Percentiles rank a stretch among this genome's conserved stretches.
phyloP scores from a whole-genome alignment of 441 rosid genomes.

The Populus hybrid region DNA sequence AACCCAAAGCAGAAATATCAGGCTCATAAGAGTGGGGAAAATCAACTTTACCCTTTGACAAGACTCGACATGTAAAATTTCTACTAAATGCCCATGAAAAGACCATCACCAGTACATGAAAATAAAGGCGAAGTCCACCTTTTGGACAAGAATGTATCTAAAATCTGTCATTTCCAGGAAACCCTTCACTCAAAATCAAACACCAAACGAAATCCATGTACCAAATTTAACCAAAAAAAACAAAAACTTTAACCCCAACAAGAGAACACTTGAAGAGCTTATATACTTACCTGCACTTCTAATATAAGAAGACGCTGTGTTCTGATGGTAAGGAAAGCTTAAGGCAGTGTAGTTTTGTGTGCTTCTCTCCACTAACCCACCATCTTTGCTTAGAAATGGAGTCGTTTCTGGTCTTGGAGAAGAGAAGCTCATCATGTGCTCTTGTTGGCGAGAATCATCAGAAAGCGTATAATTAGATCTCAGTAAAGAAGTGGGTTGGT shows the following conservation, averaged over 20 bases:
- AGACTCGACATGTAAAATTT: conserved; percentile 17
- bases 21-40: neutral
- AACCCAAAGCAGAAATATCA: conserved; percentile 1
- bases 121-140: neutral
- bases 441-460: conserved; percentile 36
- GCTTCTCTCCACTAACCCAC: neutral
- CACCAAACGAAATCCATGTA: neutral
- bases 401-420: conserved; percentile 42
- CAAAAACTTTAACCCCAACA: neutral
- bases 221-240: neutral
- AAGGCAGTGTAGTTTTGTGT: conserved; percentile 13
- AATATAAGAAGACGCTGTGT: conserved; percentile 27
- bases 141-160: conserved; percentile 15
- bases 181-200: conserved; percentile 9
- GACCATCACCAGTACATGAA: conserved; percentile 10
- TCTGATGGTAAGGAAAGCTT: conserved; percentile 31
- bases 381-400: conserved; percentile 30
- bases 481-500: conserved; percentile 38
- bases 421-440: conserved; percentile 67
- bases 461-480: conserved; percentile 49
- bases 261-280: neutral
- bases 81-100: conserved; percentile 13
- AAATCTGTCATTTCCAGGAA: conserved; percentile 10
- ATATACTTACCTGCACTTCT: conserved; percentile 42
- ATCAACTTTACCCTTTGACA: conserved; percentile 9